Conservation (phyloP, 495 filamentous ascomycete species). For the Aspergillus heteromorphus region DNA sequence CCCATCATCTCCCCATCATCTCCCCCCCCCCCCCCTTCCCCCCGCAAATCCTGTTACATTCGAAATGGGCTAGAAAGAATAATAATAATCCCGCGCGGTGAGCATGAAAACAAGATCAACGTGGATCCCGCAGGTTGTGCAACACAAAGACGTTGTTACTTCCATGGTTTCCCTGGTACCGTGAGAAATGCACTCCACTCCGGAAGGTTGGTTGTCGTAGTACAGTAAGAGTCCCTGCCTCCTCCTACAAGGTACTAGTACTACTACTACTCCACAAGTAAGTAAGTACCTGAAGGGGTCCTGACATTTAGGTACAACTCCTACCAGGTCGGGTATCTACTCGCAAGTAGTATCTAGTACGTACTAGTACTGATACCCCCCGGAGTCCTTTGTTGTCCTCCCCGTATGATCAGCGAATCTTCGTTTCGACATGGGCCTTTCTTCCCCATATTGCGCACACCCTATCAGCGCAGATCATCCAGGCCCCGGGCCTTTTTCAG, state of each 20-base stretch:
- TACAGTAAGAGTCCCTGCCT: no score
- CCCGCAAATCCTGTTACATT: neutral
- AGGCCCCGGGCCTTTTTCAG: slow-evolving; percentile 3
- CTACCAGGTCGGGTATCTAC: neutral
- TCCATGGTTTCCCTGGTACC: neutral
- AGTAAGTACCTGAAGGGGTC: neutral
- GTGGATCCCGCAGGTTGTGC: neutral
- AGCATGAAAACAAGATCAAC: slow-evolving; percentile 1
- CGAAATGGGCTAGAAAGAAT: neutral
- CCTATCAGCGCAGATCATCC: slow-evolving; percentile 12
- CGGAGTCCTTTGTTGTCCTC: neutral
- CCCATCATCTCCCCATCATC: no score
- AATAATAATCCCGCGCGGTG: slow-evolving; percentile 2
- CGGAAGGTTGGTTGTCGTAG: no score
- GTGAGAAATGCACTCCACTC: neutral
- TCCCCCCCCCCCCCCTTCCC: neutral
- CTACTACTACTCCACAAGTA: no score
- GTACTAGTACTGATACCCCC: no score
- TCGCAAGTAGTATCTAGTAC: no score
- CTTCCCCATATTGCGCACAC: slow-evolving; percentile 10
- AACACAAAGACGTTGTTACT: neutral
- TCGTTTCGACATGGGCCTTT: neutral
- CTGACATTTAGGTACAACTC: neutral
- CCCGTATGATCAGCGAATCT: neutral
- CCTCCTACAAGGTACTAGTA: no score